Percentiles rank a stretch among this genome's conserved stretches.
These are phyloP conservation scores for Pleurotus platypus DNA, from an alignment of 768 basidiomycete genomes.

Conservation along the genomic window DNA sequence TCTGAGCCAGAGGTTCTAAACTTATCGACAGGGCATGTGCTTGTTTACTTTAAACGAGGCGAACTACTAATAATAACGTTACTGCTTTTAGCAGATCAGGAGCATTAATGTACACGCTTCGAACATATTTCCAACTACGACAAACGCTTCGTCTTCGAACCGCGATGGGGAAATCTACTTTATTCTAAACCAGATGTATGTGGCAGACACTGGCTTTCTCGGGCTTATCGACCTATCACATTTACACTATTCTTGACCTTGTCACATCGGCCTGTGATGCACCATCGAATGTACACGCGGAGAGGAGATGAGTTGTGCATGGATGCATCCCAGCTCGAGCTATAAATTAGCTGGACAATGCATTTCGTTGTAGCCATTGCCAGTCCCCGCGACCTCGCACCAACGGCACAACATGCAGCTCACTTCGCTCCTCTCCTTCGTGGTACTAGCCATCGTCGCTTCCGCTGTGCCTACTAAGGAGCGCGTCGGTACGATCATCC, in stretches of 20 bases:
- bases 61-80: neutral
- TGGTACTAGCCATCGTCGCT: slow-evolving; percentile 8
- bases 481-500: slow-evolving; percentile 16
- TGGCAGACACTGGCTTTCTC: neutral
- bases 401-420: neutral
- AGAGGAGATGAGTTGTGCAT: neutral
- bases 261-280: no score
- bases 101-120: no score
- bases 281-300: neutral
- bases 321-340: neutral
- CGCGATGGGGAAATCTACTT: neutral
- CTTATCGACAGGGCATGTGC: neutral
- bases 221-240: neutral
- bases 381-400: neutral
- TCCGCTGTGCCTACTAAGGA: slow-evolving; percentile 11
- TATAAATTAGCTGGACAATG: neutral
- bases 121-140: neutral
- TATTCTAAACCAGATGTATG: neutral
- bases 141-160: neutral
- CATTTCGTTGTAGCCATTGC: neutral
- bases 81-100: no score
- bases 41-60: neutral
- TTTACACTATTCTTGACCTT: neutral
- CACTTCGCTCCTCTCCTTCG: neutral
- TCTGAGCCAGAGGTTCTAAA: neutral